Base-by-base conservation (phyloP, 1,284 basidiomycete species). In the Sporisorium exsertum region DNA sequence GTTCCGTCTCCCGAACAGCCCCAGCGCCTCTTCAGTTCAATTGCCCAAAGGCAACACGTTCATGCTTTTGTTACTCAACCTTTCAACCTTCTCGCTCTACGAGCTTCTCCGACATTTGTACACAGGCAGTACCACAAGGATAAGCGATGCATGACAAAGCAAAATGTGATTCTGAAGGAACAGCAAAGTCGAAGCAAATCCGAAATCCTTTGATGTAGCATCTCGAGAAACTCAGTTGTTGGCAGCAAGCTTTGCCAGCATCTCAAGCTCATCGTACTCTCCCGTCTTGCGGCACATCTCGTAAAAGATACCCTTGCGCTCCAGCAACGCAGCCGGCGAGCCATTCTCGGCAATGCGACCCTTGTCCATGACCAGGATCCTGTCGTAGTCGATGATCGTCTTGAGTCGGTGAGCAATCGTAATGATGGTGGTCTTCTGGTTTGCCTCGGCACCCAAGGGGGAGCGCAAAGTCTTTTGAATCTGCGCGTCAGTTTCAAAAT, bases 391-490 rank as follows among this genome's bases (percentile, higher is more conserved):
- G 56, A 86, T 85, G 50, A 87, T 81, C 3, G 86, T 83, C 40
- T 82, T 74, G 9, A 87, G 77, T 10, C 85, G 77, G 64, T 93
- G 92, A 0, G 93, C 94, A 73, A 95, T 94, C 1, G 93, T 94
- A 70, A 96, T 89, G 24, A 95, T 90, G 40, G 93, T 91, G 0
- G 91, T 66, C 59, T 72, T 72, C 24, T 65, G 58, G 20, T 45
- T 61, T 3, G 22, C 40, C n/a, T 64, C 67, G 8, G 42, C 54
- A 20, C 42, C 67, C 58, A 66, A 29, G 15, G 64, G 59, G 52
- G 68, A 89, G 10, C 92, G 89, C 76, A 96, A 93, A 0, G 92
- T 91, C 22, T 88, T 86, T 85, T 94, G 93, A 62, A 96, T 93
- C 29, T 62, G 65, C 22, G 70, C 40, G 63, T 82, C 80, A 1